These are phyloP conservation scores for Hypocrella siamensis DNA, from an alignment of 2,329 filamentous ascomycete genomes.

Conservation along the genomic window DNA sequence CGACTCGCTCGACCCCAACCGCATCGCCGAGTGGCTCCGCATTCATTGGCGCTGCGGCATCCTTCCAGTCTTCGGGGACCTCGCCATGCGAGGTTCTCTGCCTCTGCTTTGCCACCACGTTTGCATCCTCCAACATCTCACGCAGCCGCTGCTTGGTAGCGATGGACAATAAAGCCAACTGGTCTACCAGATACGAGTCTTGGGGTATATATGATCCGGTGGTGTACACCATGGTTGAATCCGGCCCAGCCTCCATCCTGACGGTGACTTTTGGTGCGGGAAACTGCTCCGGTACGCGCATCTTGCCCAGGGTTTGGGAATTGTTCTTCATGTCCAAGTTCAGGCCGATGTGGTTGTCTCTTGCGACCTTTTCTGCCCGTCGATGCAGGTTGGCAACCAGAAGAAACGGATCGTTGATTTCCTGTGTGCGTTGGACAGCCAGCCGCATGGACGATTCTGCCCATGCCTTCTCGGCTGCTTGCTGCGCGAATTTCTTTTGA, in stretches of 20 bases:
- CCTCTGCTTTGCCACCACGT: conserved; percentile 52
- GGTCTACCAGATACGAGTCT: conserved; percentile 63
- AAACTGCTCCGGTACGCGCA: conserved; percentile 33
- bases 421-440: conserved; percentile 46
- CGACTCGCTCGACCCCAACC: neutral
- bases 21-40: conserved; percentile 17
- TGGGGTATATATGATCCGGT: conserved; percentile 57
- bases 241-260: conserved; percentile 39
- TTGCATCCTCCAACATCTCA: conserved; percentile 62
- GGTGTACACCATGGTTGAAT: conserved; percentile 46
- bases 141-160: conserved; percentile 68
- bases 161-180: conserved; percentile 68
- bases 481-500: conserved; percentile 50
- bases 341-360: conserved; percentile 39
- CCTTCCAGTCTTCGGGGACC: conserved; percentile 60
- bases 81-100: conserved; percentile 67
- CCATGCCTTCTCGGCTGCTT: conserved; percentile 51
- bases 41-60: conserved; percentile 45
- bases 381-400: conserved; percentile 44
- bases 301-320: conserved; percentile 26
- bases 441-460: conserved; percentile 46
- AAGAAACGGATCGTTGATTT: conserved; percentile 61
- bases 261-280: conserved; percentile 36
- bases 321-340: conserved; percentile 39
- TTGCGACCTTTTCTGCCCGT: conserved; percentile 41